Conservation (phyloP, 306 rosid genomes). For the Pueraria montana region DNA sequence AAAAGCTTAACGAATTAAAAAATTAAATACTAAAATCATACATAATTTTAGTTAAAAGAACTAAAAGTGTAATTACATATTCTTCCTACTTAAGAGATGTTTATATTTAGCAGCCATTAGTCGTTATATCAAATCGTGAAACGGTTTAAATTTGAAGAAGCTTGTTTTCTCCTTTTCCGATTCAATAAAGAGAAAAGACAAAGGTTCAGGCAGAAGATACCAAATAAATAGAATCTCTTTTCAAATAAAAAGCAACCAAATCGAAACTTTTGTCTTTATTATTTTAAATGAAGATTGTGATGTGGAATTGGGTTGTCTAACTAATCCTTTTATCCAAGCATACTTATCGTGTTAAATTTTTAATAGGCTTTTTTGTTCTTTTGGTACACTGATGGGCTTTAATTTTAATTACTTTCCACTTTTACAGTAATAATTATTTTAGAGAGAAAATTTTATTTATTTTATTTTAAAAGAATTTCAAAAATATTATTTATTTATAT, state of each 20-base stretch:
- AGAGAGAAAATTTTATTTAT: background rate
- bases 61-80: background rate
- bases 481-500: background rate
- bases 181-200: no score
- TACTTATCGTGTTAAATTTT: background rate
- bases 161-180: background rate
- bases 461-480: background rate
- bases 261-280: background rate
- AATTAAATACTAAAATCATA: background rate
- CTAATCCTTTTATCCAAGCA: background rate
- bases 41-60: background rate
- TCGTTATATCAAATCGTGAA: background rate
- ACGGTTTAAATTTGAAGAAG: background rate
- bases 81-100: background rate
- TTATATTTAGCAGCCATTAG: background rate
- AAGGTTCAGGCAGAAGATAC: background rate
- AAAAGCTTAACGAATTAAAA: no score
- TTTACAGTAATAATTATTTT: background rate
- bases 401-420: background rate
- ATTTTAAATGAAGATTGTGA: background rate
- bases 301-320: background rate
- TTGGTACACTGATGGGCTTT: background rate
- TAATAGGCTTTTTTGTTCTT: background rate
- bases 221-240: slow-evolving; percentile 12
- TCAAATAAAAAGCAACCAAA: background rate